Conservation (phyloP, 2,329 filamentous ascomycete species). For the Fusarium sp. region DNA sequence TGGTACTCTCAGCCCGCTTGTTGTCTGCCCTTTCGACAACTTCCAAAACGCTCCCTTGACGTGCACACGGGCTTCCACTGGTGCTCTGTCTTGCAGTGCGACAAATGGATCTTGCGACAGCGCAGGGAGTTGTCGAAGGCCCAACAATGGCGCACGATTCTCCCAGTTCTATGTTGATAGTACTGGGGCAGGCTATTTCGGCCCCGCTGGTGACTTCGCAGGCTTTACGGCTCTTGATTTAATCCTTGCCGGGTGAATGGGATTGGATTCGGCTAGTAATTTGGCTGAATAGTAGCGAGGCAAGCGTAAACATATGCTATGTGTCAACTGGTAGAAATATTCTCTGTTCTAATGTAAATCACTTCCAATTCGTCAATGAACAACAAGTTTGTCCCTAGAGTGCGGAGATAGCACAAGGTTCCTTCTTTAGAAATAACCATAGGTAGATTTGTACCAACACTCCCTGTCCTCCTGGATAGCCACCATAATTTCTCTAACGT, state of each 20-base stretch:
- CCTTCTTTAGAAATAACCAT: fast-evolving
- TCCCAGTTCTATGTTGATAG: conserved; percentile 11
- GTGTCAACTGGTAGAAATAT: not conserved
- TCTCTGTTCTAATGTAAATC: not conserved
- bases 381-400: not conserved
- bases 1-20: not conserved
- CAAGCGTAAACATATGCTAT: not conserved
- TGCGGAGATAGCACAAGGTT: not conserved
- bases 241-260: not conserved
- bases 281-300: fast-evolving
- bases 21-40: not conserved
- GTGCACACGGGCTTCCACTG: not conserved
- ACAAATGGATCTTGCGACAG: fast-evolving
- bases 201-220: not conserved
- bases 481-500: not conserved
- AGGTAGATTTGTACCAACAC: not conserved
- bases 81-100: not conserved
- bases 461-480: not conserved
- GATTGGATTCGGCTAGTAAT: not conserved
- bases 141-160: fast-evolving
- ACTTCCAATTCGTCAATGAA: not conserved
- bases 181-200: not conserved
- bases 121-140: fast-evolving
- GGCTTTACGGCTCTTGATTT: not conserved
- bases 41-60: not conserved